A percentile compares a stretch with the other conserved stretches of the same genome.
Evolutionary conservation across 345 rosid genomes (phyloP).

Genomic region (Ceriops tagal): DNA sequence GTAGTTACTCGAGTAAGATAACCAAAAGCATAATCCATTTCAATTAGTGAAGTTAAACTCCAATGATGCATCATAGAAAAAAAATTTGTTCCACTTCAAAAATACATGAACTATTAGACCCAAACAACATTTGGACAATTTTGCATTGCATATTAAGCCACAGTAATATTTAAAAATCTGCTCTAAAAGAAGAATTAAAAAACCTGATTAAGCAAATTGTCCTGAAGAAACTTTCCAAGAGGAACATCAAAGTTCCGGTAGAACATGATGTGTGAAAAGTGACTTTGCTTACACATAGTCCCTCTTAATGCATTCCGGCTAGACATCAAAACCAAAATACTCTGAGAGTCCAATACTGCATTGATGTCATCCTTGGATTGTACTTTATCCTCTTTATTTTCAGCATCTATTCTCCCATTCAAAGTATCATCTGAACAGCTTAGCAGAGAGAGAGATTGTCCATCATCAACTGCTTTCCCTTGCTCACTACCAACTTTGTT

Average conservation of each 20-base stretch:
- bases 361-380: constrained; percentile 42
- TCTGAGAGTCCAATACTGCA: constrained; percentile 47
- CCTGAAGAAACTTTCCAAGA: constrained; percentile 76
- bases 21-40: constrained; percentile 5
- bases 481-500: constrained; percentile 26
- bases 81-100: not conserved
- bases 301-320: constrained; percentile 64
- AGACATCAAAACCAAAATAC: constrained; percentile 93
- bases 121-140: not conserved
- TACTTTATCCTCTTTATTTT: constrained; percentile 27
- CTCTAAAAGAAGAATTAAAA: constrained; percentile 6
- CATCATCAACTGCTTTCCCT: constrained; percentile 37
- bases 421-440: constrained; percentile 29
- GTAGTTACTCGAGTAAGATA: not conserved
- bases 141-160: not conserved
- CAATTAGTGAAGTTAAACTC: not conserved
- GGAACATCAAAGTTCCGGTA: constrained; percentile 85
- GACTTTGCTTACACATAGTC: constrained; percentile 83
- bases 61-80: not conserved
- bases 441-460: constrained; percentile 26
- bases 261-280: constrained; percentile 89
- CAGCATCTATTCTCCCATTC: constrained; percentile 30
- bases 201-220: constrained; percentile 86
- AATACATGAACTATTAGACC: too few relatives aligned
- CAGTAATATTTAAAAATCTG: not conserved